phyloP scores from a whole-genome alignment of 805 yeast species.

The Soucietia sequanensis region DNA sequence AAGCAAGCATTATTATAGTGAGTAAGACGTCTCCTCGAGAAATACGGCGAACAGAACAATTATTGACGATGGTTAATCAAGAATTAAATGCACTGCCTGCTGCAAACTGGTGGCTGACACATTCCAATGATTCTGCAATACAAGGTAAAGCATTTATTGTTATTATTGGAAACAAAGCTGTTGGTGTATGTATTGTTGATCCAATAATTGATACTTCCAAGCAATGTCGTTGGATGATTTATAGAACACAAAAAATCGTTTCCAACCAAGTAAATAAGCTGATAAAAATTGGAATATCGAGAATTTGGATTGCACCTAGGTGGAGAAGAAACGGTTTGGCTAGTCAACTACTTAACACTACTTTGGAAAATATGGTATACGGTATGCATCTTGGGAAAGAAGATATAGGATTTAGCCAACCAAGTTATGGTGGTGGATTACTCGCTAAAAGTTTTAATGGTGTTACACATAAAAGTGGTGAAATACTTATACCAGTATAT shows the following conservation, averaged over 20 bases:
- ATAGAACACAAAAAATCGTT: slow-evolving; percentile 49
- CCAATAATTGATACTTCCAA: slow-evolving; percentile 20
- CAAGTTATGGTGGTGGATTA: slow-evolving; percentile 61
- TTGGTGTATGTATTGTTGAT: slow-evolving; percentile 60
- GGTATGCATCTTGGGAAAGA: slow-evolving; percentile 43
- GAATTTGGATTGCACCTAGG: slow-evolving; percentile 44
- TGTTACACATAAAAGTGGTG: slow-evolving; percentile 52
- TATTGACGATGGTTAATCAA: slow-evolving; percentile 54
- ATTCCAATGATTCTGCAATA: slow-evolving; percentile 6
- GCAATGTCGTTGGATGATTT: slow-evolving; percentile 60
- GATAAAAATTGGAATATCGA: slow-evolving; percentile 34
- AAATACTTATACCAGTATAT: slow-evolving; percentile 50
- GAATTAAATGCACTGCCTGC: slow-evolving; percentile 57
- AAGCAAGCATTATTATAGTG: slow-evolving; percentile 15
- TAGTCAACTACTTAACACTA: slow-evolving; percentile 40
- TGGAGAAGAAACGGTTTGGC: slow-evolving; percentile 56
- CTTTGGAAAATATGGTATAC: slow-evolving; percentile 44
- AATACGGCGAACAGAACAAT: slow-evolving; percentile 22
- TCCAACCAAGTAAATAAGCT: slow-evolving; percentile 41
- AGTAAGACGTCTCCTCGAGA: slow-evolving; percentile 21
- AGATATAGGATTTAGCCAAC: slow-evolving; percentile 70
- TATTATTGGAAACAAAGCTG: slow-evolving; percentile 43
- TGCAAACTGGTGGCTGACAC: slow-evolving; percentile 28
- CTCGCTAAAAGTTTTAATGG: slow-evolving; percentile 59
- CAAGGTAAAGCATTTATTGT: slow-evolving; percentile 45